Base-by-base conservation (phyloP, 352 stramenopile genomes). In the Phytophthora tubulina region DNA sequence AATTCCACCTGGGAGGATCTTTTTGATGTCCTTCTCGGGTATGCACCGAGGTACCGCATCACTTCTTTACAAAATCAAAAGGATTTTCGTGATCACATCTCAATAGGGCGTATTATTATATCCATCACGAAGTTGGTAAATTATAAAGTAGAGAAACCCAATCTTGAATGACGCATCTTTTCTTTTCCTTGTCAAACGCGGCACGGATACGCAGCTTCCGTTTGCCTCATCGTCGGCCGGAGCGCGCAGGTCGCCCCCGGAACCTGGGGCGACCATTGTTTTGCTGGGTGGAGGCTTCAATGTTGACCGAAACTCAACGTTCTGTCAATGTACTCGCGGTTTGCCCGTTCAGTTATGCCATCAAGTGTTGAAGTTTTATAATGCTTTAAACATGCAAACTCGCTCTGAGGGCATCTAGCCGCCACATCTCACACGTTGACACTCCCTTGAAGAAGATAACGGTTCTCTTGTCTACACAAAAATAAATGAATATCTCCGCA, bases 121-220 rank as follows among this genome's bases (percentile, higher is more conserved):
- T 4, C 17, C 15, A 5, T 4, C 14, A 3, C 13, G 4, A 17
- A 27, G 14, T n/a, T 35, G 15, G 75, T 44, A 5, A 13, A 36
- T 9, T 9, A 10, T 11, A 39, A 14, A 13, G 31, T 10, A 50
- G 5, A 31, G 14, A 4, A 39, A 66, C 32, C 21, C 30, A 94
- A 78, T 97, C 90, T 76, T 97, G 89, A 51, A 97, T 91, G 21
- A 97, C 86, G 35, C 81, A 89, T 56, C 86, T 87, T 73, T 97
- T 97, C 55, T 94, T 93, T 39, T 98, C 93, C 78, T 96, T 97
- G 79, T 97, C 92, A 55, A 98, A 98, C 3, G 93, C 91, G 63
- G 81, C 72, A 32, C 88, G 85, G 68, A 97, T 97, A 6, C 78
- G 75, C 45, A 82, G 17, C 60, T 88, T 89, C 30, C 78, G 75